Percentiles rank a stretch among this genome's conserved stretches.
These are phyloP conservation scores for Ogataea haglerorum DNA, from an alignment of 805 yeast genomes.

Conservation along the genomic window DNA sequence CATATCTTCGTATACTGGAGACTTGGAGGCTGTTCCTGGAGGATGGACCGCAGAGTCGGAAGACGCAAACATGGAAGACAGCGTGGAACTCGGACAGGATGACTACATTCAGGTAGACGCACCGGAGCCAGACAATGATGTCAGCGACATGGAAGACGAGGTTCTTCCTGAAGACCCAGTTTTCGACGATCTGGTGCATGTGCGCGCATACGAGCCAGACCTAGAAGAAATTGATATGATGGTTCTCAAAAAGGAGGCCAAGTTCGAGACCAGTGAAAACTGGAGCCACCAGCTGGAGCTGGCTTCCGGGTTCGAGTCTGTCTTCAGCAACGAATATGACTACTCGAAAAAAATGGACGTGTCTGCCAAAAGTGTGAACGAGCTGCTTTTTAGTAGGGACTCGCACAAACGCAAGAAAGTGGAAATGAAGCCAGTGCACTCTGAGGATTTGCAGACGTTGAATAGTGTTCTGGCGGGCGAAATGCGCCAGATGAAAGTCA, in stretches of 20 bases:
- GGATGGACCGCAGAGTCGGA: conserved; percentile 24
- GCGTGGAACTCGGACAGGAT: conserved; percentile 4
- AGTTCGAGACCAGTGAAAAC: conserved; percentile 48
- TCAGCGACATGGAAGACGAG: conserved; percentile 17
- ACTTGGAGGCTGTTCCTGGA: conserved; percentile 31
- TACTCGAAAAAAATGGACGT: conserved; percentile 13
- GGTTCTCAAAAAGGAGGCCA: conserved; percentile 38
- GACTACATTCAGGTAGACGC: conserved; percentile 8
- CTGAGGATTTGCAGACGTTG: conserved; percentile 9
- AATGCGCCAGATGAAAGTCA: conserved; percentile 6
- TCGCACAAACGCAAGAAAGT: conserved; percentile 13
- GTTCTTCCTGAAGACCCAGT: conserved; percentile 1
- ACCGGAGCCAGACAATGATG: conserved; percentile 11
- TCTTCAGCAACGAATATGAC: conserved; percentile 26
- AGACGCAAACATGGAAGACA: conserved; percentile 11
- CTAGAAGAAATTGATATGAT: conserved; percentile 44
- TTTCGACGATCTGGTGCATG: conserved; percentile 43
- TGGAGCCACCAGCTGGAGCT: conserved; percentile 65
- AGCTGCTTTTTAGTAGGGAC: conserved; percentile 19
- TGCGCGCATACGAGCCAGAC: conserved; percentile 71
- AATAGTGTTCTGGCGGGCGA: conserved; percentile 15
- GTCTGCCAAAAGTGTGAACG: conserved; percentile 20
- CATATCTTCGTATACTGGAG: conserved; percentile 21
- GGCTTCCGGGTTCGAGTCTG: conserved; percentile 44
- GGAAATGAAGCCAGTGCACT: conserved; percentile 5